Conservation (phyloP, 805 yeast genomes). For the Starmerella sirachaensis region DNA sequence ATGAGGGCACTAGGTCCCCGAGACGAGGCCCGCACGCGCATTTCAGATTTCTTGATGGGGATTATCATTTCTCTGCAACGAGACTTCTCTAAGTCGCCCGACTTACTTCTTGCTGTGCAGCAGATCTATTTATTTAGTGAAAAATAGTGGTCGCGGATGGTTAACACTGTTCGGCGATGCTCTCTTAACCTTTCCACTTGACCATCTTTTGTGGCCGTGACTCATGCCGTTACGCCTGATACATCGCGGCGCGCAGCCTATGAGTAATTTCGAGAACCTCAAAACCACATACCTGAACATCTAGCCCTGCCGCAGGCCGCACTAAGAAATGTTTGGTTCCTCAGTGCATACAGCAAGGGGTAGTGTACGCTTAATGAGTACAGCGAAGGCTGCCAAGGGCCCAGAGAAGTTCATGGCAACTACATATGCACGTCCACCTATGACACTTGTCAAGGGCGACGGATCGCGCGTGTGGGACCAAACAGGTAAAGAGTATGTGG, state of each 20-base stretch:
- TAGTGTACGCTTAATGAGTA: too few relatives aligned
- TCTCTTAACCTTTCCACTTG: not conserved
- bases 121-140: slow-evolving; percentile 11
- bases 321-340: too few relatives aligned
- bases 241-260: too few relatives aligned
- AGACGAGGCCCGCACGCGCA: slow-evolving; percentile 6
- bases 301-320: too few relatives aligned
- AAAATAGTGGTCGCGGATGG: not conserved
- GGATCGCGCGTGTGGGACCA: slow-evolving; percentile 76
- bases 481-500: slow-evolving; percentile 64
- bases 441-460: slow-evolving; percentile 67
- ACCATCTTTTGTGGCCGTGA: too few relatives aligned
- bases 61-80: slow-evolving; percentile 10
- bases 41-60: slow-evolving; percentile 15
- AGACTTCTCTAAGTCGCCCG: slow-evolving; percentile 12
- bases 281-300: too few relatives aligned
- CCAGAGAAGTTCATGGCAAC: too few relatives aligned
- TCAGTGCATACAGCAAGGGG: too few relatives aligned
- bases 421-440: slow-evolving; percentile 33
- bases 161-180: not conserved
- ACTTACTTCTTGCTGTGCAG: slow-evolving; percentile 13
- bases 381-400: too few relatives aligned
- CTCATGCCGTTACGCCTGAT: too few relatives aligned
- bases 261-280: slow-evolving; percentile 9
- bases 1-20: not conserved